These are phyloP conservation scores for Rhodomyrtus tomentosa DNA, from an alignment of 345 rosid species.

Conservation along the genomic window DNA sequence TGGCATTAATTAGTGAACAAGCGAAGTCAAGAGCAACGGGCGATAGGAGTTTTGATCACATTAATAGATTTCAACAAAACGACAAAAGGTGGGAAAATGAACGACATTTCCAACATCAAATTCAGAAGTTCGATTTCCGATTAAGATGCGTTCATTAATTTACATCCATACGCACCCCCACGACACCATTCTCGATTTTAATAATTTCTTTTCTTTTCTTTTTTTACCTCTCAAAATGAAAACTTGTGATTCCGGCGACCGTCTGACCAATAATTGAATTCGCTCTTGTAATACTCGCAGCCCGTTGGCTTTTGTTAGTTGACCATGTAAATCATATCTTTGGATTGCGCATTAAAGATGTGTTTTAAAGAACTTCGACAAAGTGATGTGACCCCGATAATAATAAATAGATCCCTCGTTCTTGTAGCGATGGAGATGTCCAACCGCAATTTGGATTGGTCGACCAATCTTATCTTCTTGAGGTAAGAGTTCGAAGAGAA, in stretches of 20 bases:
- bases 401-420: too few species aligned
- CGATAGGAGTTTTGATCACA: neutral
- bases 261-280: neutral
- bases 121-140: neutral
- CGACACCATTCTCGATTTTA: neutral
- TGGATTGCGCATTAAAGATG: neutral
- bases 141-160: neutral
- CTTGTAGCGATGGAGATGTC: neutral
- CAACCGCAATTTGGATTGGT: neutral
- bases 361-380: neutral
- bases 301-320: neutral
- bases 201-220: neutral
- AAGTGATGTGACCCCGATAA: neutral
- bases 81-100: neutral
- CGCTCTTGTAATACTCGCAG: neutral
- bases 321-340: too few species aligned
- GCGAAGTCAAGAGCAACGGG: too few species aligned
- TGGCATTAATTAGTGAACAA: too few species aligned
- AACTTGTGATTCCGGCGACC: neutral
- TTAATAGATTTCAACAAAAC: neutral
- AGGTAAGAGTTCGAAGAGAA: neutral
- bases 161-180: neutral
- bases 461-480: neutral
- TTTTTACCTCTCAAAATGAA: neutral
- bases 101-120: neutral